Evolutionary conservation across 2,329 filamentous ascomycete species (phyloP), one percentile per base, ranked within the genome.

Genomic region (Fusarium sp.): DNA sequence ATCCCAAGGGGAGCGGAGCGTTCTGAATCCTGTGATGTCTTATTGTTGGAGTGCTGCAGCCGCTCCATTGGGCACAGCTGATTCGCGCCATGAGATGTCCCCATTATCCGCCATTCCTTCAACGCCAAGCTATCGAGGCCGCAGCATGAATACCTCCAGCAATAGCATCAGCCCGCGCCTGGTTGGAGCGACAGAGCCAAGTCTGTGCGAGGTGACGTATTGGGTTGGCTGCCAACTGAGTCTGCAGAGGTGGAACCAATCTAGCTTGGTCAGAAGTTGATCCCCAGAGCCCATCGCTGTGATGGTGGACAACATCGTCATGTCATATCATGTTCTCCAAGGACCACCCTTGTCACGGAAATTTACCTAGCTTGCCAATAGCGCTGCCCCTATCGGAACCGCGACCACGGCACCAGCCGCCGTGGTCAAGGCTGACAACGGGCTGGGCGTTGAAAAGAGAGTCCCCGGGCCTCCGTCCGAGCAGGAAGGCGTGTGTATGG

Each of bases 281-380:
- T 66, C 60, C 66, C 62, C 66, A 70, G 66, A 56, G 45, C 60
- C 62, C 67, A 65, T 72, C 64, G 61, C 27, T 9, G 47, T 37
- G 52, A 56, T 57, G 34, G 52, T 38, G 64, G 27, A 61, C 61
- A 62, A 61, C 64, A 72, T 75, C 67, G 62, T 74, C 75, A 69
- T 78, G 69, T 78, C 76, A 78, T 76, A 76, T 78, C 75, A 77
- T 78, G 57, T 57, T 31, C 34, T 70, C 60, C 71, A 69, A 56
- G 66, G 70, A 67, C 27, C 52, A 74, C 60, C 59, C 72, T 70
- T 72, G 73, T 57, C 62, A 56, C 69, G 74, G 73, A 77, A 77
- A 76, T 72, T 74, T 75, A 74, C 72, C 68, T 73, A 67, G 60
- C 37, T 50, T 66, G 54, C 56, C 65, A 71, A 70, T 75, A 69